These are phyloP conservation scores for Saccharomycopsis phalli DNA, from an alignment of 1,139 yeast species.

Conservation along the genomic window DNA sequence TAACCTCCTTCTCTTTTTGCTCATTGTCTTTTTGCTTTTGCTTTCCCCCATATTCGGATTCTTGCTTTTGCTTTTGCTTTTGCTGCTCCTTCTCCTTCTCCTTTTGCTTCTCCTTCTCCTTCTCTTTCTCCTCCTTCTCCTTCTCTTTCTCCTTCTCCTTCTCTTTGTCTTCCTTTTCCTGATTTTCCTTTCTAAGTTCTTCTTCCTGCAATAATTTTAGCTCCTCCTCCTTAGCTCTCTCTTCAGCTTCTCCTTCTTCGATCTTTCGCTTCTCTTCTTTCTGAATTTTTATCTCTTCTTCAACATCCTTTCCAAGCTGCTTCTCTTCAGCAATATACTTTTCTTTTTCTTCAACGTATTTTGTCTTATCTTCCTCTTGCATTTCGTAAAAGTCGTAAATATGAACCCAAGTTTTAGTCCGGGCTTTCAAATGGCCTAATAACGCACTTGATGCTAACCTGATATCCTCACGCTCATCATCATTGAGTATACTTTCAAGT, in stretches of 20 bases:
- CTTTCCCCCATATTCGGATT: too few relatives aligned
- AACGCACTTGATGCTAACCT: constrained; percentile 73
- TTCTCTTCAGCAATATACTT: constrained; percentile 24
- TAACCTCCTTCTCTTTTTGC: not conserved
- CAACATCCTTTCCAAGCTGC: constrained; percentile 24
- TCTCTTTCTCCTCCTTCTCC: constrained; percentile 6
- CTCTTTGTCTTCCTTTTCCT: constrained; percentile 6
- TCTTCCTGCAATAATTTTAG: too few relatives aligned
- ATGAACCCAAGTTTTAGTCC: constrained; percentile 48
- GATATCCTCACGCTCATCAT: constrained; percentile 72
- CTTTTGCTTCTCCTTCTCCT: constrained; percentile 2
- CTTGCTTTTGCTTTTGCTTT: not conserved
- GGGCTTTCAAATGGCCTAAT: constrained; percentile 59
- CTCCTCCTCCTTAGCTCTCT: constrained; percentile 11
- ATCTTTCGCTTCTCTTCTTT: constrained; percentile 11
- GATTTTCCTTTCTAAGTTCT: constrained; percentile 3
- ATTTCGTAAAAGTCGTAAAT: constrained; percentile 49
- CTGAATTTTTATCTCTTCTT: constrained; percentile 22
- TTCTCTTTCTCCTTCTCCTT: constrained; percentile 1
- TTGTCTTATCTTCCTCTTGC: constrained; percentile 28
- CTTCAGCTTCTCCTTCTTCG: constrained; percentile 22
- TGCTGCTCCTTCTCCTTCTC: constrained; percentile 8
- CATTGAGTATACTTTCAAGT: constrained; percentile 39
- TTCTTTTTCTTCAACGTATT: constrained; percentile 8
- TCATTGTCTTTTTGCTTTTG: not conserved